Base-by-base conservation (phyloP, 805 yeast genomes). In the Starmerella geochares region DNA sequence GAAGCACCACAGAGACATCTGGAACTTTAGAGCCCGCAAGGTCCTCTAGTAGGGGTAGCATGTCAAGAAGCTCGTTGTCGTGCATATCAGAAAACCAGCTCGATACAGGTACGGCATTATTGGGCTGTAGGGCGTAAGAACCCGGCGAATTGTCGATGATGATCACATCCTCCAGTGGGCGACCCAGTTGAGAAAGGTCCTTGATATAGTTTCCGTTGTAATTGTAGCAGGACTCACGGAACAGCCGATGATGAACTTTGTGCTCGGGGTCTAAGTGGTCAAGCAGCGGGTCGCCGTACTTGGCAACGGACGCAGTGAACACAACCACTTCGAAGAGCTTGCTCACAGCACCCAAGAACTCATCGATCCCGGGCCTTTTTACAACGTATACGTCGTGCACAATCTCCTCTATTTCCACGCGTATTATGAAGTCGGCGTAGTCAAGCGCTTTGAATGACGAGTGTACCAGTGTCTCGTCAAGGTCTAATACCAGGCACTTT, bases 61-160 rank as follows among this genome's bases (percentile, higher is more conserved):
- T 78, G 67, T 92, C 99, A 54, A 85, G 67, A 60, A 92, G 73
- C 72, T 92, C 99, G 65, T 88, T 88, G 66, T 92, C 99, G 66
- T 92, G 98, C 25, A 92, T 80, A 68, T 92, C 99, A 58, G 95
- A 85, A 72, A 92, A 92, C 99, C 99, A 92, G 65, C 92, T 81
- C 57, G 95, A 85, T 25, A 92, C 85, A 21, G 99, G 99, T 25
- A 92, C 83, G 8, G 97, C 94, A 69, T 92, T 96, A 66, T 86
- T 94, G 19, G 98, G 99, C 64, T 92, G 97, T 73, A 92, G 85
- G 50, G 90, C 81, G 67, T 92, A 92, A n/a, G 96, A 86, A 3
- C 97, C 95, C 1, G 99, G 97, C 2, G 97, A 88, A 67, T 92
- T 92, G 70, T 92, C 99, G 56, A 92, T 79, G 57, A 92, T 92